Conservation (phyloP, 495 filamentous ascomycete genomes). For the Hypoxylon intermedium region DNA sequence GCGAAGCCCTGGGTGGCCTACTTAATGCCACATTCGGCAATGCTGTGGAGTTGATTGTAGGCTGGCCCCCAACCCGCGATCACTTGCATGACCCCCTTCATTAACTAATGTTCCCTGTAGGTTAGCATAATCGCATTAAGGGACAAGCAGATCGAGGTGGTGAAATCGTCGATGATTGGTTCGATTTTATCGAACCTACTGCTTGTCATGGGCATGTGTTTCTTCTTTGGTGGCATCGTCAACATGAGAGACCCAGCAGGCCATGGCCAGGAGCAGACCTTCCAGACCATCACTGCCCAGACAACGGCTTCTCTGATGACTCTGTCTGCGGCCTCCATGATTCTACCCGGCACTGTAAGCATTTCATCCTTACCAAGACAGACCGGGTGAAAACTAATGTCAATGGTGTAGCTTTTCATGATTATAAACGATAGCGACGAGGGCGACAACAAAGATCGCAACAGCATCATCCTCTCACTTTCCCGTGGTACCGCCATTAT, state of each 20-base stretch:
- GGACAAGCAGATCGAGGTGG: constrained; percentile 88
- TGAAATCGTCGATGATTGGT: constrained; percentile 97
- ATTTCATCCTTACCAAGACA: not conserved
- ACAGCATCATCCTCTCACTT: constrained; percentile 75
- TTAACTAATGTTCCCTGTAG: constrained; percentile 54
- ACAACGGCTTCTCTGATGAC: constrained; percentile 98
- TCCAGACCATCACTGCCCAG: constrained; percentile 87
- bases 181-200: constrained; percentile 96
- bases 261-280: constrained; percentile 67
- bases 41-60: constrained; percentile 96
- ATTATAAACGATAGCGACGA: constrained; percentile 47
- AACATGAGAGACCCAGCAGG: constrained; percentile 55
- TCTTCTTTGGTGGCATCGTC: constrained; percentile 82
- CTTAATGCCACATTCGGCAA: constrained; percentile 98
- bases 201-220: constrained; percentile 95
- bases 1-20: constrained; percentile 88
- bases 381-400: constrained; percentile 8
- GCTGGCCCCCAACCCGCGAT: constrained; percentile 42
- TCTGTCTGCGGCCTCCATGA: constrained; percentile 86
- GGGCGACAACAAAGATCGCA: constrained; percentile 49
- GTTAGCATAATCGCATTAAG: constrained; percentile 92
- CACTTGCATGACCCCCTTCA: constrained; percentile 11
- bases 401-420: constrained; percentile 48
- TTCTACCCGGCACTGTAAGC: constrained; percentile 88
- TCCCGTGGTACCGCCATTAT: constrained; percentile 93